Conservation (phyloP, 2,329 filamentous ascomycete species). For the Ambrosiella cleistominuta region DNA sequence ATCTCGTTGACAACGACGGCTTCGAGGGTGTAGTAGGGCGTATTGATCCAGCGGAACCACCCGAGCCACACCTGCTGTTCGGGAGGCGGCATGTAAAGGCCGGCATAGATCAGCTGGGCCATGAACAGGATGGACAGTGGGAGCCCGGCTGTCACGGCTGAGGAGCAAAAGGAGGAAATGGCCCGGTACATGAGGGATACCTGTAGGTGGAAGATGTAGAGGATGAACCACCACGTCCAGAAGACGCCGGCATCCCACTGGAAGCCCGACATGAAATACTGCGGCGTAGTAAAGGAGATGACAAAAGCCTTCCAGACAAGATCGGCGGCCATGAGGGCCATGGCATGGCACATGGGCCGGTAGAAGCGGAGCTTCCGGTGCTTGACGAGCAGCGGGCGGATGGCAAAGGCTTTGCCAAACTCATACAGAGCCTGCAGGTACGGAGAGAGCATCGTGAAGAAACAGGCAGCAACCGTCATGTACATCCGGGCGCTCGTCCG, state of each 20-base stretch:
- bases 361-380: not conserved
- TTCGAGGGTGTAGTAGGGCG: not conserved
- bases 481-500: not conserved
- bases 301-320: constrained; percentile 1
- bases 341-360: not conserved
- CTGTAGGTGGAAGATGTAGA: constrained; percentile 20
- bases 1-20: not conserved
- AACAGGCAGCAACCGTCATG: not conserved
- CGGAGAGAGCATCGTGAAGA: not conserved
- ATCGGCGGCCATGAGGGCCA: not conserved
- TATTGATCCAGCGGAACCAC: not conserved
- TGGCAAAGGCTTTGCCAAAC: constrained; percentile 1
- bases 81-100: not conserved
- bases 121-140: not conserved
- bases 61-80: not conserved
- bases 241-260: constrained; percentile 25
- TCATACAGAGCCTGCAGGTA: not conserved
- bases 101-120: not conserved
- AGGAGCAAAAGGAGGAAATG: not conserved
- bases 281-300: not conserved
- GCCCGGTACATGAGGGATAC: not conserved
- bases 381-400: not conserved
- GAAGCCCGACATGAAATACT: constrained; percentile 20
- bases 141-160: not conserved
- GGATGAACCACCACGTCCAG: constrained; percentile 47